Evolutionary conservation across 352 stramenopile species (phyloP), one percentile per base, ranked within the genome.

Genomic region (Phytophthora sojae): DNA sequence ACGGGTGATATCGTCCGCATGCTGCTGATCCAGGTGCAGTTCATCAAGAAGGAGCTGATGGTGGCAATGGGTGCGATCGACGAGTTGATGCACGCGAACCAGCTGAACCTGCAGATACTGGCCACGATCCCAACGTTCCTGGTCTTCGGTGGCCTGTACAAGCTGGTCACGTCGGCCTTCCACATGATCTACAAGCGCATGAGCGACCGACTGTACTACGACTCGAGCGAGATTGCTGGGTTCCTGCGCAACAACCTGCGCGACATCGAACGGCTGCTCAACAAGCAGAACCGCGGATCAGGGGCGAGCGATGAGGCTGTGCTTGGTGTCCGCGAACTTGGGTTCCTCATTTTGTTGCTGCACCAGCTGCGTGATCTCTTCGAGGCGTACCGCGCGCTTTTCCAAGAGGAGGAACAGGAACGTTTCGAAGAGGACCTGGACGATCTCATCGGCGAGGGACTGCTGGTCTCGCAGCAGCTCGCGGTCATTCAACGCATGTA

Each of bases 1-100:
- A 92, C 86, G 23, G 88, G 88, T 17, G 88, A 96, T 53, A 94
- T 96, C 47, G 87, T 96, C 60, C 88, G 88, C 35, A 96, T 96
- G 88, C 79, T 96, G 59, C 76, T 96, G 30, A 96, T 96, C 59
- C 88, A 96, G 45, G 85, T 96, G 37, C 88, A 96, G 71, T 96
- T 96, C 60, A 96, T 96, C 80, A 96, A 96, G 72, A 96, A 96
- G 58, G 88, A 96, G 69, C 74, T 96, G 25, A 94, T 96, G 86
- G 86, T 94, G 21, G 88, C 88, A 17, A 96, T 96, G 88, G 86
- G 88, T 23, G 88, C 88, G 17, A 94, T 96, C 67, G 88, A 96
- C 54, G 86, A 94, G 66, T 77, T 96, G 62, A 96, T 96, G 88
- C 85, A 94, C 70, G 86, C 88, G 25, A 96, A 96, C 63, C 88